Evolutionary conservation across 805 yeast genomes (phyloP).

Genomic region (Lipomyces chichibuensis): DNA sequence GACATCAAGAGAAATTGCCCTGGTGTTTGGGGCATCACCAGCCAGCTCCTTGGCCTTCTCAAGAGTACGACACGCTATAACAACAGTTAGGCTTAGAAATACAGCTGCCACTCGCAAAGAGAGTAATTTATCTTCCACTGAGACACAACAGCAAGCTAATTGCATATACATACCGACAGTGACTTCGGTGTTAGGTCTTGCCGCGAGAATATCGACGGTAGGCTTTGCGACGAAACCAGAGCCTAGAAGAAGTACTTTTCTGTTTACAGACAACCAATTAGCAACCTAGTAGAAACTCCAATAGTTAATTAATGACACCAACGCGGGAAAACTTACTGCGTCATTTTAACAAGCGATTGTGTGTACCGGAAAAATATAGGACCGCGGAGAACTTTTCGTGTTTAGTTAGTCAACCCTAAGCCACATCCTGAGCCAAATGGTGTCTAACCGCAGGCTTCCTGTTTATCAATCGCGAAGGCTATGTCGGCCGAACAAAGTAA

Average conservation of each 20-base stretch:
- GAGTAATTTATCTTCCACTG: not conserved
- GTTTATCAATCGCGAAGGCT: no score
- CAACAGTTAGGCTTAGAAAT: not conserved
- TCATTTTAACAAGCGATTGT: not conserved
- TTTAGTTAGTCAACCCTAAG: not conserved
- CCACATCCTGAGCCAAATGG: no score
- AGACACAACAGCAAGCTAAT: not conserved
- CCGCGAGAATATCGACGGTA: conserved; percentile 88
- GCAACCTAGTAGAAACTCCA: not conserved
- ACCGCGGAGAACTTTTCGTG: not conserved
- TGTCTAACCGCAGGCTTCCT: no score
- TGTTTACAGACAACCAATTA: not conserved
- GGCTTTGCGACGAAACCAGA: conserved; percentile 98
- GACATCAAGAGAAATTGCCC: conserved; percentile 88
- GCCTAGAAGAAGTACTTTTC: conserved; percentile 38
- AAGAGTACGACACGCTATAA: conserved; percentile 82
- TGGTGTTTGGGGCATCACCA: conserved; percentile 61
- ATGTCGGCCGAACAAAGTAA: no score
- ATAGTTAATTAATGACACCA: not conserved
- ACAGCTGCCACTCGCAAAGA: not conserved
- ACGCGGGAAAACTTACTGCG: not conserved
- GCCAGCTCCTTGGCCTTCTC: conserved; percentile 85
- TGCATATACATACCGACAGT: conserved; percentile 59
- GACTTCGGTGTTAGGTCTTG: conserved; percentile 74
- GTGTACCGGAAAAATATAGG: not conserved